Base-by-base conservation (phyloP, 768 basidiomycete species). In the Mycena vitilis region DNA sequence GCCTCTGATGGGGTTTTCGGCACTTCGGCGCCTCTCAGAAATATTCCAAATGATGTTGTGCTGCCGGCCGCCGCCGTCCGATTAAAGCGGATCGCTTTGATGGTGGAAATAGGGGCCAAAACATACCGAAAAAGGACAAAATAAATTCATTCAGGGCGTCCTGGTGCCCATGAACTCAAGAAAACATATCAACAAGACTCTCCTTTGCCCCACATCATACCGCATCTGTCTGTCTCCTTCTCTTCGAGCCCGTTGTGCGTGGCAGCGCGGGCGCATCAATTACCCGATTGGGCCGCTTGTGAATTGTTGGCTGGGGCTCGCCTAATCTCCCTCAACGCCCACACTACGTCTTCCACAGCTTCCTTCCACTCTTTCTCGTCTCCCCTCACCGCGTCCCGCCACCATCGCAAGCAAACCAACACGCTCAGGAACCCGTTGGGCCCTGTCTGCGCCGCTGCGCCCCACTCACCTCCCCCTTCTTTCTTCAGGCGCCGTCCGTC, bases 391-490 rank as follows among this genome's bases (percentile, higher is more conserved):
- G 4, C 56, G 44, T 53, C 51, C 51, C 51, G 22, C 60, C 60
- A 61, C 60, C 60, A 61, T 15, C 47, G 22, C 42, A 61, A 23
- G 40, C 42, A 61, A 34, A 48, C 36, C 38, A 61, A 8, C 11
- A 61, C 60, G n/a, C 36, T 61, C 18, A 45, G 30, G 16, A 61
- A 34, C 18, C 60, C 60, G 60, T 61, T 61, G 4, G 34, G 42
- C 34, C 60, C 60, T 8, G 44, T 25, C 18, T 10, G 18, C 23
- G 15, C 47, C 45, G 25, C 10, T 2, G 13, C 16, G 9, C 34
- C 60, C 60, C 60, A 61, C 2, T n/a, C 42, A 7, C 60, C 60
- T 9, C 23, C 9, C 3, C 60, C 60, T 8, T 18, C 30, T 15
- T 18, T 10, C 38, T 45, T 18, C 34, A 61, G 16, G 12, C 23